Evolutionary conservation across 2,329 filamentous ascomycete species (phyloP), one percentile per base, ranked within the genome.

Genomic region (Helotiales sp.): DNA sequence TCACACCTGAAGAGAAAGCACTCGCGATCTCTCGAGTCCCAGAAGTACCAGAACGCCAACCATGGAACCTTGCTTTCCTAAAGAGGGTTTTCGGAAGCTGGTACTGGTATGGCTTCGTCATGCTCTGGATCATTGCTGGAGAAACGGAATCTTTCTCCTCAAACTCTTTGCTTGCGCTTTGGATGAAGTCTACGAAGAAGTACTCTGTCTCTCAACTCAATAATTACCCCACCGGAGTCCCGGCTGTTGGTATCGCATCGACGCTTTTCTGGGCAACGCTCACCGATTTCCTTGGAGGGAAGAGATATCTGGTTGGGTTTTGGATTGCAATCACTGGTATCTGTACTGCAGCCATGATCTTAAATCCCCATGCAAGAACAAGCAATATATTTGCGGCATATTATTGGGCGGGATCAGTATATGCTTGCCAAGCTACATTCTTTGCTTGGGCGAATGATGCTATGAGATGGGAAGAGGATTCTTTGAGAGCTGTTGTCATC

Each of bases 401-500:
- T 64, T 90, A 89, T 70, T 87, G 83, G 82, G 84, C 86, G 0
- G 88, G 88, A 0, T 76, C 81, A 3, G 84, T 89, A 0, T 90
- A 90, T 63, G 87, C 87, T 0, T 88, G 87, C 66, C 87, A 91
- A 71, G 86, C 88, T 0, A 88, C 84, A 0, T 90, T 90, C 64
- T 90, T 91, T 63, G 87, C 88, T 0, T 90, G 87, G 87, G 87
- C 85, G 22, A 90, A 91, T 64, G 87, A 90, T 65, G 64, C 63
- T 2, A 83, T 84, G 2, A 81, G 88, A 74, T 78, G 84, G 7
- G 80, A 81, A 55, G 82, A 89, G 64, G 82, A 88, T 58, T 80
- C 81, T 19, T 79, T 85, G 46, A 77, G 88, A 3, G 84, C 81
- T 2, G 79, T 90, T 1, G 87, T 90, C 0, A 80, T 91, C 33